phyloP scores from a whole-genome alignment of 306 rosid species.

The Castanea crenata region DNA sequence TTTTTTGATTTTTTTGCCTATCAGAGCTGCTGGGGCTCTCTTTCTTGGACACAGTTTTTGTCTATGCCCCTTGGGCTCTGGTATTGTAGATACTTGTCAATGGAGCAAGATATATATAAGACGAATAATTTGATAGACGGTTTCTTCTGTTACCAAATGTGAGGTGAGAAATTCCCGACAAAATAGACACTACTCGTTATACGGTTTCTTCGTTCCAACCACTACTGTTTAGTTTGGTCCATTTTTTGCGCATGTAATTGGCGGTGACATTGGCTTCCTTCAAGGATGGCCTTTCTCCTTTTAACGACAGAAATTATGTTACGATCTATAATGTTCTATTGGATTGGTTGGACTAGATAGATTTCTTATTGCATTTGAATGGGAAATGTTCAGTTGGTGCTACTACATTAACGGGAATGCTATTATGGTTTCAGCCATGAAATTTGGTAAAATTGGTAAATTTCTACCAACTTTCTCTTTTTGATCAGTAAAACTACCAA shows the following conservation, averaged over 20 bases:
- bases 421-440: too few species aligned
- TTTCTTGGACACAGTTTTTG: not conserved
- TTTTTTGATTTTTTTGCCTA: not conserved
- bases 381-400: too few species aligned
- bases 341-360: too few species aligned
- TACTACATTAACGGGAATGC: too few species aligned
- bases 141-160: slow-evolving; percentile 26
- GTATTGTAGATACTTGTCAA: not conserved
- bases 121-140: not conserved
- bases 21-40: not conserved
- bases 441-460: too few species aligned
- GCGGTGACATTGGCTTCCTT: slow-evolving; percentile 26
- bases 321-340: too few species aligned
- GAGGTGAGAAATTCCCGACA: slow-evolving; percentile 17
- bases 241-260: not conserved
- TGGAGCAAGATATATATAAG: slow-evolving; percentile 12
- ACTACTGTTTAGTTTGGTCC: not conserved
- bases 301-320: too few species aligned
- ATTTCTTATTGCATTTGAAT: too few species aligned
- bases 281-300: slow-evolving; percentile 1
- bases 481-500: too few species aligned
- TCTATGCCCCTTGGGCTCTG: slow-evolving; percentile 24
- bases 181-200: not conserved
- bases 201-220: not conserved
- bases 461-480: too few species aligned